Percentiles rank a stretch among this genome's conserved stretches.
phyloP scores from a whole-genome alignment of 169 alveolate species.

The Plasmodium fragile region DNA sequence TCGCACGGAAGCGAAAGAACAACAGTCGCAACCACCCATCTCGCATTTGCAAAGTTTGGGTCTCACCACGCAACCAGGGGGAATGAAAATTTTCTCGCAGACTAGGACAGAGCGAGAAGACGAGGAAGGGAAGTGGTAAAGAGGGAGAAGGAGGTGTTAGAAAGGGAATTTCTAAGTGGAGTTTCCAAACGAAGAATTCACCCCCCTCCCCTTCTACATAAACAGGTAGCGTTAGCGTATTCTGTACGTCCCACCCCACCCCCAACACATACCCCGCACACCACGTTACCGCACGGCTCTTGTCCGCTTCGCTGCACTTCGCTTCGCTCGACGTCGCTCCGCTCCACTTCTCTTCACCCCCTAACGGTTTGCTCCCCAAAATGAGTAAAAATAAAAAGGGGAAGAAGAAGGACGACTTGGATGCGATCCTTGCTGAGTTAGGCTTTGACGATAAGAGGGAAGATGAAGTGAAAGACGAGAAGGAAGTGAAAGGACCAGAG shows the following conservation, averaged over 20 bases:
- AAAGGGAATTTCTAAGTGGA: background rate
- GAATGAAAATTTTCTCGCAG: background rate
- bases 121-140: background rate
- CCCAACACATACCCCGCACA: background rate
- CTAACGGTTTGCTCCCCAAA: too few species aligned
- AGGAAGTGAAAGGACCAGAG: constrained; percentile 21
- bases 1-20: background rate
- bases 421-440: constrained; percentile 46
- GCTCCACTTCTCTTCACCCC: background rate
- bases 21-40: background rate
- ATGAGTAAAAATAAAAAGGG: constrained; percentile 77
- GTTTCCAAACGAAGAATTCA: background rate
- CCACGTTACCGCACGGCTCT: background rate
- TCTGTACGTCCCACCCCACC: background rate
- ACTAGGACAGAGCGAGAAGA: background rate
- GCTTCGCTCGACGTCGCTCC: background rate
- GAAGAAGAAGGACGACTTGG: constrained; percentile 45
- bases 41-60: background rate
- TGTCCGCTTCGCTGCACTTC: background rate
- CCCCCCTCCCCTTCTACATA: background rate
- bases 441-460: constrained; percentile 57
- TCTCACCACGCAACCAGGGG: background rate
- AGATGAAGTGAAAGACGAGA: constrained; percentile 70
- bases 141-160: background rate
- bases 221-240: background rate